Base-by-base conservation (phyloP, 2,329 filamentous ascomycete genomes). In the Lecanicillium sp. region DNA sequence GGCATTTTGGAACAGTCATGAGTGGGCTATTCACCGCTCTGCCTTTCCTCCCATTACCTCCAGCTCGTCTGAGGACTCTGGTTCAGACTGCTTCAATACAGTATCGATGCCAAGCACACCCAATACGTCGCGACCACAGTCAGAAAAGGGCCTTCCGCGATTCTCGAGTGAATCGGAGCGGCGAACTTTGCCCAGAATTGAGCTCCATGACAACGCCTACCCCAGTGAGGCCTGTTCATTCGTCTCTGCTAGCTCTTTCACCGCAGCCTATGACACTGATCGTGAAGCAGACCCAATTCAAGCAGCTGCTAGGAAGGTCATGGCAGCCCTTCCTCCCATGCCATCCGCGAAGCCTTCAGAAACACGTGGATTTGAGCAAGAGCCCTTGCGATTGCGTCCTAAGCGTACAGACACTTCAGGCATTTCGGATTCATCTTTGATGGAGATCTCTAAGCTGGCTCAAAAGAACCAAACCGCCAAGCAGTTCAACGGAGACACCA, bases 71-170 rank as follows among this genome's bases (percentile, higher is more conserved):
- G 66, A 69, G 1, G 65, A 65, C 7, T 67, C 67, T 4, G 64
- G 62, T 43, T 67, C 63, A 1, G 69, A 70, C 4, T 66, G 64
- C 4, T 58, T 66, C 11, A 65, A 62, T 15, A 65, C 67, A 5
- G 48, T 60, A 0, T 66, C 66, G 1, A 55, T 55, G 7, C 57
- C 62, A 15, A 67, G 66, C 46, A 71, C 69, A 4, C 69, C 68
- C 1, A 61, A 67, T 45, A 67, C 64, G 0, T 69, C 68, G 1
- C 62, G 67, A 11, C 66, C 69, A 0, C 63, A 69, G 40, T 72
- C 68, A 1, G 67, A 68, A 44, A 65, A 62, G 52, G 62, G 60
- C 1, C 50, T 63, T 15, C 56, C 60, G 0, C 55, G 44, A 12
- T 40, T 23, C 21, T 39, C 39, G 10, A 23, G 33, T 8, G 30